A percentile compares a stretch with the other conserved stretches of the same genome.
phyloP scores from a whole-genome alignment of 2,329 filamentous ascomycete genomes.

The Trichoderma harzianum region DNA sequence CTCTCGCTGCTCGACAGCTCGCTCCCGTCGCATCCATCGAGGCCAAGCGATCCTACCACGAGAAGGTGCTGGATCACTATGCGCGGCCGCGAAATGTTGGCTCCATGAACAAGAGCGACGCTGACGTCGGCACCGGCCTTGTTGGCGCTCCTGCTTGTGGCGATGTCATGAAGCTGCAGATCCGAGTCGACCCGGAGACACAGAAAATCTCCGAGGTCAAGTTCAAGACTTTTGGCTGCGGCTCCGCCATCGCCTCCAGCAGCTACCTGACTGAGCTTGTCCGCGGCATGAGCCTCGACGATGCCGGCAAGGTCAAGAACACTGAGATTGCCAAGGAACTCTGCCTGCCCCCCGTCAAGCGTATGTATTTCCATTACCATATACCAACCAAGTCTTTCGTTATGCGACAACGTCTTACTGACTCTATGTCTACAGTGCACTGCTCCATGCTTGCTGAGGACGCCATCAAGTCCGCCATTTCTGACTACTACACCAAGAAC shows the following conservation, averaged over 20 bases:
- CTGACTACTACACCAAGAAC: slow-evolving; percentile 83
- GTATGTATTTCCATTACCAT: slow-evolving; percentile 48
- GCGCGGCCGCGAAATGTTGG: slow-evolving; percentile 54
- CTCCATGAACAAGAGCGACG: slow-evolving; percentile 67
- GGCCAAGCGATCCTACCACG: slow-evolving; percentile 48
- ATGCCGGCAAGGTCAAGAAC: slow-evolving; percentile 89
- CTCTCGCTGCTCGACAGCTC: slow-evolving; percentile 37
- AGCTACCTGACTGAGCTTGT: slow-evolving; percentile 95
- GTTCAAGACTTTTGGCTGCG: slow-evolving; percentile 97
- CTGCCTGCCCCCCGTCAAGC: slow-evolving; percentile 81
- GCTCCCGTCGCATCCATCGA: slow-evolving; percentile 39
- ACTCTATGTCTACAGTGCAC: slow-evolving; percentile 61
- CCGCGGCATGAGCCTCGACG: slow-evolving; percentile 89
- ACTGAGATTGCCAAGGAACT: slow-evolving; percentile 98
- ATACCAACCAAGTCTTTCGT: background rate
- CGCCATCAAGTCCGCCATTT: slow-evolving; percentile 86
- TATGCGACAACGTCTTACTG: slow-evolving; percentile 22
- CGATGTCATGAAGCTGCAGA: slow-evolving; percentile 80
- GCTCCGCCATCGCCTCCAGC: slow-evolving; percentile 88
- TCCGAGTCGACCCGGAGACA: slow-evolving; percentile 81
- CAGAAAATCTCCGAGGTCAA: slow-evolving; percentile 92
- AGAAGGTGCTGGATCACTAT: slow-evolving; percentile 53
- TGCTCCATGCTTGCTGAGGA: slow-evolving; percentile 92
- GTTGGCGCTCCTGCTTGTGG: slow-evolving; percentile 86
- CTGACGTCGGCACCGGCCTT: slow-evolving; percentile 84